Conservation (phyloP, 2,329 filamentous ascomycete genomes). For the Trichophyton rubrum region DNA sequence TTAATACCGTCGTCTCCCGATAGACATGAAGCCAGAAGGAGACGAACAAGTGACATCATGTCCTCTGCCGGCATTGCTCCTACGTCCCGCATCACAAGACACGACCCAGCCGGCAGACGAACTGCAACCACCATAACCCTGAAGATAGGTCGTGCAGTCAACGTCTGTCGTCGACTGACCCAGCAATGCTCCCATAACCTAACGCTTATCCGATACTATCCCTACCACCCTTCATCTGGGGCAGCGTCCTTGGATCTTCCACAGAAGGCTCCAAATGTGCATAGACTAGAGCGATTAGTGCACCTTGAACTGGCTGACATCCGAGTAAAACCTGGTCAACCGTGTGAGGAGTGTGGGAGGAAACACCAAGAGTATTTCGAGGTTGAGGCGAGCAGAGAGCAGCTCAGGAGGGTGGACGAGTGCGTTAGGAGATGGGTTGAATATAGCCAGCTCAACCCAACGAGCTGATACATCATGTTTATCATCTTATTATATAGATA, state of each 20-base stretch:
- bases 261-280: constrained; percentile 57
- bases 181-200: constrained; percentile 84
- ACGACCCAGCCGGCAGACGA: constrained; percentile 14
- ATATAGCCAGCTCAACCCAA: constrained; percentile 53
- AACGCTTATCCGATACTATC: constrained; percentile 82
- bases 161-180: constrained; percentile 78
- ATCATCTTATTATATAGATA: neutral
- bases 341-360: constrained; percentile 66
- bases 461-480: neutral
- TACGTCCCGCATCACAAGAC: constrained; percentile 1
- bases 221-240: constrained; percentile 49
- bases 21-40: constrained; percentile 22
- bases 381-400: constrained; percentile 60
- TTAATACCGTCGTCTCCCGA: constrained; percentile 38
- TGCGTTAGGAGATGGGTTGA: constrained; percentile 73
- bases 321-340: constrained; percentile 43
- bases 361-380: constrained; percentile 95
- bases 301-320: constrained; percentile 68
- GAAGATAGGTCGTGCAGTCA: constrained; percentile 57
- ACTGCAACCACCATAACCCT: constrained; percentile 49
- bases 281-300: constrained; percentile 78
- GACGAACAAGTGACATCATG: constrained; percentile 27
- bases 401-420: constrained; percentile 56
- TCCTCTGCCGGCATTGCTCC: constrained; percentile 24
- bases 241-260: constrained; percentile 9